Percentiles rank a stretch among this genome's conserved stretches.
phyloP scores from a whole-genome alignment of 2,329 filamentous ascomycete genomes.

The Colletotrichum orbiculare region DNA sequence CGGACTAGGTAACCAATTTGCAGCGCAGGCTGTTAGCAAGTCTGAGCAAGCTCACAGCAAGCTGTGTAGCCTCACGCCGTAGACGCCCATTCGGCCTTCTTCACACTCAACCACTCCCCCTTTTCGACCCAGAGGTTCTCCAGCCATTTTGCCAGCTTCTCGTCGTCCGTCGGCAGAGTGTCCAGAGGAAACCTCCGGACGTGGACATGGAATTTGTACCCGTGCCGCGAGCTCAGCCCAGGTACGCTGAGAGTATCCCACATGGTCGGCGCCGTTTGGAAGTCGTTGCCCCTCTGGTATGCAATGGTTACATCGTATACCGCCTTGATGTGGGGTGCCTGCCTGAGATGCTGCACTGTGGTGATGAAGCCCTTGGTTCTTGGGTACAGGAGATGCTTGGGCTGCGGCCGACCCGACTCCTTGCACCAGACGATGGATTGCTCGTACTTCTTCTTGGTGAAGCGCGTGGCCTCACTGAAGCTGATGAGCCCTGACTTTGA shows the following conservation, averaged over 20 bases:
- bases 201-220: slow-evolving; percentile 63
- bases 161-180: slow-evolving; percentile 59
- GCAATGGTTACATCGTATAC: slow-evolving; percentile 67
- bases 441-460: slow-evolving; percentile 63
- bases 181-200: slow-evolving; percentile 59
- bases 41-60: too few species aligned
- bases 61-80: slow-evolving; percentile 6
- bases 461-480: slow-evolving; percentile 73
- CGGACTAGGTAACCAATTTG: too few species aligned
- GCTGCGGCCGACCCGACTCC: slow-evolving; percentile 59
- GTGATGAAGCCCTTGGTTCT: slow-evolving; percentile 71
- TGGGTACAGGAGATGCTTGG: slow-evolving; percentile 68
- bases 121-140: slow-evolving; percentile 65
- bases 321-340: slow-evolving; percentile 61
- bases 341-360: slow-evolving; percentile 65
- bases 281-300: slow-evolving; percentile 57
- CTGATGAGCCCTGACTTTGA: slow-evolving; percentile 67
- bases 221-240: slow-evolving; percentile 50
- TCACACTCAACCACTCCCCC: slow-evolving; percentile 60
- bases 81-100: slow-evolving; percentile 53
- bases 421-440: slow-evolving; percentile 64
- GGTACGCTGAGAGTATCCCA: slow-evolving; percentile 62
- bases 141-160: slow-evolving; percentile 62
- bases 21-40: too few species aligned
- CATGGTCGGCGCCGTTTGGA: slow-evolving; percentile 60